These are phyloP conservation scores for Mycosphaerella arachidis DNA, from an alignment of 2,329 filamentous ascomycete genomes.

Conservation along the genomic window DNA sequence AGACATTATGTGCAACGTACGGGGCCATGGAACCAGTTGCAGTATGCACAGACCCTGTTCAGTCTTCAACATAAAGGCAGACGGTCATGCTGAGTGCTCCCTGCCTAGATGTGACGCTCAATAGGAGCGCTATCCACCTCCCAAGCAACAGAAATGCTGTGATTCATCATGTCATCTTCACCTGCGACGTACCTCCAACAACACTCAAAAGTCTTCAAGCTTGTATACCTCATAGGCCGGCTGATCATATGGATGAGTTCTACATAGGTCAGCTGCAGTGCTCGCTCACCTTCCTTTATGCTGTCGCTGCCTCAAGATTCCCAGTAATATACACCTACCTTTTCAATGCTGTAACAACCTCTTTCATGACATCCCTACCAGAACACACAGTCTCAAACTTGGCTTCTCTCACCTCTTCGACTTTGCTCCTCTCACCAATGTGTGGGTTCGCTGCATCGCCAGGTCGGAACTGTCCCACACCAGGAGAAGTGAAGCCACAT, in stretches of 20 bases:
- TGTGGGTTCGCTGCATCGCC: constrained; percentile 58
- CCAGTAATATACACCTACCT: constrained; percentile 43
- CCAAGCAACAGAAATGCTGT: no score
- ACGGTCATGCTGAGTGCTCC: no score
- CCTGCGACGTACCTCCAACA: no score
- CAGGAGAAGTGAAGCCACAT: constrained; percentile 41
- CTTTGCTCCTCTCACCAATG: constrained; percentile 54
- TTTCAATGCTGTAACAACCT: constrained; percentile 61
- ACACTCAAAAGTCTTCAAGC: constrained; percentile 39
- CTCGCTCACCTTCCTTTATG: background rate
- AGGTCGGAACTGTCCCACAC: constrained; percentile 63
- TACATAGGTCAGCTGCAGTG: constrained; percentile 14
- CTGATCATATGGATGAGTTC: constrained; percentile 45
- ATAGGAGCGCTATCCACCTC: no score
- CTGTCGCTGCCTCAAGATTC: background rate
- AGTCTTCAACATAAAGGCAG: no score
- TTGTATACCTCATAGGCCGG: constrained; percentile 44
- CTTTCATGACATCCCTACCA: constrained; percentile 53
- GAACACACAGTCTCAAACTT: constrained; percentile 60
- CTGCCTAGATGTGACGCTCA: no score
- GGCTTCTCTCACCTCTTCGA: constrained; percentile 59
- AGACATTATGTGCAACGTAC: no score
- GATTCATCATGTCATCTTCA: no score
- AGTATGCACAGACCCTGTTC: no score
- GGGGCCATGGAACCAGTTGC: no score